These are phyloP conservation scores for Botryotinia convoluta DNA, from an alignment of 2,329 filamentous ascomycete species.

Conservation along the genomic window DNA sequence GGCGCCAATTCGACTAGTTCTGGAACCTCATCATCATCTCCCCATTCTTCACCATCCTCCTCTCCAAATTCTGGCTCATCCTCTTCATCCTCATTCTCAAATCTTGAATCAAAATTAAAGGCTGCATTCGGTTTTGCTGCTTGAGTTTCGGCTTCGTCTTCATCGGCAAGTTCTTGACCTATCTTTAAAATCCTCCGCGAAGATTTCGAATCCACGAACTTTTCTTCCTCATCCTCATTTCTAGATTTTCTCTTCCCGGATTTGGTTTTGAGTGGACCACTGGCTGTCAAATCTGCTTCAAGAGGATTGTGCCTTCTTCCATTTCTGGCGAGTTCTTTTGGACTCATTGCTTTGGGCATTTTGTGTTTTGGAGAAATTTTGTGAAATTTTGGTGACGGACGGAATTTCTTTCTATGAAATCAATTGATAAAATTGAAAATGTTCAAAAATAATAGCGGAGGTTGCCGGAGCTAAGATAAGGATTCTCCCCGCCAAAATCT, in stretches of 20 bases:
- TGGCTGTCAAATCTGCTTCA: slow-evolving; percentile 77
- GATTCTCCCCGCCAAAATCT: slow-evolving; percentile 4
- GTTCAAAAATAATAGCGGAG: slow-evolving; percentile 17
- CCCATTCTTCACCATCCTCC: slow-evolving; percentile 65
- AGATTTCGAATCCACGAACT: slow-evolving; percentile 82
- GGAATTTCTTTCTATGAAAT: slow-evolving; percentile 20
- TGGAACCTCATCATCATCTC: slow-evolving; percentile 71
- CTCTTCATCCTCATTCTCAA: slow-evolving; percentile 55
- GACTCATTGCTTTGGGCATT: slow-evolving; percentile 78
- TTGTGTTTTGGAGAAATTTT: slow-evolving; percentile 15
- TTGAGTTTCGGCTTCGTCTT: slow-evolving; percentile 59
- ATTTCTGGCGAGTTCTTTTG: slow-evolving; percentile 53
- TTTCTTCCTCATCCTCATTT: slow-evolving; percentile 58
- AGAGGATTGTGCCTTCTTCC: slow-evolving; percentile 83
- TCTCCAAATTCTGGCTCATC: slow-evolving; percentile 48
- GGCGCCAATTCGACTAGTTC: slow-evolving; percentile 82
- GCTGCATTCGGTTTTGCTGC: slow-evolving; percentile 53
- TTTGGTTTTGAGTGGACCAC: slow-evolving; percentile 70
- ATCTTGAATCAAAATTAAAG: slow-evolving; percentile 78
- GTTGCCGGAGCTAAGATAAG: slow-evolving; percentile 22
- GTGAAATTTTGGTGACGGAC: slow-evolving; percentile 13
- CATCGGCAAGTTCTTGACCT: slow-evolving; percentile 82
- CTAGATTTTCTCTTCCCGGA: slow-evolving; percentile 65
- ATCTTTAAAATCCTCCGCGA: slow-evolving; percentile 87
- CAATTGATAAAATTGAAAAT: slow-evolving; percentile 23